Evolutionary conservation across 371 early-diverging fungal species (phyloP).

Genomic region (Chytridium lagenaria): DNA sequence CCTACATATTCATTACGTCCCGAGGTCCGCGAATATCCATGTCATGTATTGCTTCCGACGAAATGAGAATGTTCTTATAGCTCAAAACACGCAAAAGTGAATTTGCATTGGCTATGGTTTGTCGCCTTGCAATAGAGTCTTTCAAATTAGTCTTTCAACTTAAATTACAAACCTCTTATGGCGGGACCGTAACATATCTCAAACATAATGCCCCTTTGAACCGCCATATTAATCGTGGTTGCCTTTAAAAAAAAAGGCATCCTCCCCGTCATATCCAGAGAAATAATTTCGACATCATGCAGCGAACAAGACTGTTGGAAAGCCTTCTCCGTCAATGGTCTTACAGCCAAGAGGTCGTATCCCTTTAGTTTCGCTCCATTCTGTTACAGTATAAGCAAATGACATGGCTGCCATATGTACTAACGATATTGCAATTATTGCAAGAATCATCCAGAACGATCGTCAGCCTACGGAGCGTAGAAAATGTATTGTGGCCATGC

Average conservation of each 20-base stretch:
- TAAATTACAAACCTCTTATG: slow-evolving; percentile 77
- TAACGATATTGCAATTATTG: neutral
- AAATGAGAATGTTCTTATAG: slow-evolving; percentile 87
- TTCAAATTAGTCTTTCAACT: too few relatives aligned
- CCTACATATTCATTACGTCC: slow-evolving; percentile 83
- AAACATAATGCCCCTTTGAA: slow-evolving; percentile 81
- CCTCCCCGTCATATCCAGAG: slow-evolving; percentile 78
- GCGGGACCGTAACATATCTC: slow-evolving; percentile 84
- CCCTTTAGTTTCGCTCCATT: slow-evolving; percentile 21
- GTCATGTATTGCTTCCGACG: slow-evolving; percentile 77
- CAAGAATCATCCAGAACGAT: slow-evolving; percentile 9
- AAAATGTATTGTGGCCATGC: neutral
- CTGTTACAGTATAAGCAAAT: neutral
- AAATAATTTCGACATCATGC: slow-evolving; percentile 87
- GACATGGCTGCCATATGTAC: neutral
- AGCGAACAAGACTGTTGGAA: slow-evolving; percentile 77
- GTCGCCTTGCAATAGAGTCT: slow-evolving; percentile 66
- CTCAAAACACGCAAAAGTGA: slow-evolving; percentile 79
- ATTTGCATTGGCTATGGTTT: slow-evolving; percentile 77
- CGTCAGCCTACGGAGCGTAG: neutral
- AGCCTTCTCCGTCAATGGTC: slow-evolving; percentile 77
- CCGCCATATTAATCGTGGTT: slow-evolving; percentile 70
- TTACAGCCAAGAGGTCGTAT: slow-evolving; percentile 83
- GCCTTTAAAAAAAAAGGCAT: slow-evolving; percentile 76
- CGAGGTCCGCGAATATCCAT: slow-evolving; percentile 83